These are phyloP conservation scores for Tetracentron sinense DNA, from an alignment of 164 flowering plant genomes.

Conservation along the genomic window DNA sequence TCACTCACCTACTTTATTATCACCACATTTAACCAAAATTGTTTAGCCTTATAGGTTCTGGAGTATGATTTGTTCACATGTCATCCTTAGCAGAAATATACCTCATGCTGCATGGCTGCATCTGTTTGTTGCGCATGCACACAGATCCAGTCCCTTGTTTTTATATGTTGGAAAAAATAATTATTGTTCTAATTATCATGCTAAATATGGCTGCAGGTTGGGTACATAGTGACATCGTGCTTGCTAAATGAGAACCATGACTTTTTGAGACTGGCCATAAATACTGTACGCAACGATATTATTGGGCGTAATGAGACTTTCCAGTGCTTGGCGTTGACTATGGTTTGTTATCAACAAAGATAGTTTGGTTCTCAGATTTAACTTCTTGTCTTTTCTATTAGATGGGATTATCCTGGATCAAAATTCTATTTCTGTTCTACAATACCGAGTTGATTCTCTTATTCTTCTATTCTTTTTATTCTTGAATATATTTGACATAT, in stretches of 20 bases:
- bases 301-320: constrained; percentile 99
- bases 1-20: no score
- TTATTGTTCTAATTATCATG: constrained; percentile 3
- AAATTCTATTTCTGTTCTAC: background rate
- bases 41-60: no score
- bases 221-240: constrained; percentile 90
- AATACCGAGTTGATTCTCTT: no score
- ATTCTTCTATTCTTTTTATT: no score
- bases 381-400: background rate
- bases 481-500: no score
- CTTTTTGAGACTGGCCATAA: constrained; percentile 89
- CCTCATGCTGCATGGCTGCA: no score
- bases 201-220: constrained; percentile 66
- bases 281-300: constrained; percentile 95
- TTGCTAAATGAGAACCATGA: constrained; percentile 98
- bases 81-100: no score
- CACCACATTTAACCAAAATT: no score
- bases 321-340: constrained; percentile 92
- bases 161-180: background rate
- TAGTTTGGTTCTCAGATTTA: background rate
- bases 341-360: constrained; percentile 49
- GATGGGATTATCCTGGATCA: background rate
- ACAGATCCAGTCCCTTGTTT: no score
- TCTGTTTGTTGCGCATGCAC: no score
- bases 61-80: no score